Evolutionary conservation across 345 rosid genomes (phyloP).

Genomic region (Populus alba): DNA sequence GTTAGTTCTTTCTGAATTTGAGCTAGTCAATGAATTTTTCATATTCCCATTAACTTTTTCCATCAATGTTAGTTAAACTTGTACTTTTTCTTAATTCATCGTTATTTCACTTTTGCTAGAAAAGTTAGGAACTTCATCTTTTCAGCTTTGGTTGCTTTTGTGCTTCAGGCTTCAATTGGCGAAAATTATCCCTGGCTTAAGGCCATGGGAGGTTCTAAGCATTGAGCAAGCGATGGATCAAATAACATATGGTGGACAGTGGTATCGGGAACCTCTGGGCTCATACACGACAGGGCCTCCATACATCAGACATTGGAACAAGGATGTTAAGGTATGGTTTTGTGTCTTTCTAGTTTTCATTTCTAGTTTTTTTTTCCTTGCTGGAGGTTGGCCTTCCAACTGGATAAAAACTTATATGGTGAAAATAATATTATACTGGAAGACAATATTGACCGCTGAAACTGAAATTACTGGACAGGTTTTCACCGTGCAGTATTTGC

Average conservation of each 20-base stretch:
- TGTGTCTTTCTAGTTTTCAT: not conserved
- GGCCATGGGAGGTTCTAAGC: slow-evolving; percentile 98
- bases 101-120: too few relatives aligned
- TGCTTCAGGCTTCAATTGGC: slow-evolving; percentile 51
- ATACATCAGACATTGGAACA: slow-evolving; percentile 66
- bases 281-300: slow-evolving; percentile 73
- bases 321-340: slow-evolving; percentile 46
- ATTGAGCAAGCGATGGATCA: slow-evolving; percentile 95
- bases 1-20: too few relatives aligned
- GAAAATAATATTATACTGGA: too few relatives aligned
- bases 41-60: too few relatives aligned
- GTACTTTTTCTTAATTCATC: too few relatives aligned
- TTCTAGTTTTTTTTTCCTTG: not conserved
- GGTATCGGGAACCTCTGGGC: slow-evolving; percentile 92
- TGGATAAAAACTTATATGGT: too few relatives aligned
- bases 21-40: too few relatives aligned
- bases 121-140: too few relatives aligned
- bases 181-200: slow-evolving; percentile 71
- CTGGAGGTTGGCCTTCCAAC: too few relatives aligned
- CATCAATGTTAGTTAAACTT: too few relatives aligned
- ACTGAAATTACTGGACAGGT: not conserved
- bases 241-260: slow-evolving; percentile 73
- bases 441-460: not conserved
- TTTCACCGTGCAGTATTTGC: not conserved
- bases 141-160: slow-evolving; percentile 10